phyloP scores from a whole-genome alignment of 495 filamentous ascomycete species.

The Articulospora tetracladia region DNA sequence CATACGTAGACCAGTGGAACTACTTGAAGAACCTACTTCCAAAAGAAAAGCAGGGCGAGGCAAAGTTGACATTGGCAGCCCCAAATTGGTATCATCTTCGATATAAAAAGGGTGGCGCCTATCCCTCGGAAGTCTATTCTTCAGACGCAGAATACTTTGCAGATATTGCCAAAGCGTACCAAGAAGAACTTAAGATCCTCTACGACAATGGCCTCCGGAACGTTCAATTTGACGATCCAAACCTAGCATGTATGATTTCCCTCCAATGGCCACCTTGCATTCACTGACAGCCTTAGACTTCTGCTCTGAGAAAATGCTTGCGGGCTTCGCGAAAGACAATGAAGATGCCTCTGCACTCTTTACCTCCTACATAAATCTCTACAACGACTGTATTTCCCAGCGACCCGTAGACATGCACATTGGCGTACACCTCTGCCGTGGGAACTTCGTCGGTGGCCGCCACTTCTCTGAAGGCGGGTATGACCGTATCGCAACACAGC shows the following conservation, averaged over 20 bases:
- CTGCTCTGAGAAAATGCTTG: slow-evolving; percentile 71
- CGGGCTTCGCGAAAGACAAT: slow-evolving; percentile 59
- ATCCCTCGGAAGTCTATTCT: slow-evolving; percentile 59
- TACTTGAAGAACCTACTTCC: slow-evolving; percentile 62
- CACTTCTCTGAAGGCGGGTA: slow-evolving; percentile 81
- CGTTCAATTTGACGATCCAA: slow-evolving; percentile 73
- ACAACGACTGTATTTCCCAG: slow-evolving; percentile 67
- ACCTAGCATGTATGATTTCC: slow-evolving; percentile 60
- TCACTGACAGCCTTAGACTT: slow-evolving; percentile 48
- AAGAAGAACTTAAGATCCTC: slow-evolving; percentile 59
- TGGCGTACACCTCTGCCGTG: slow-evolving; percentile 75
- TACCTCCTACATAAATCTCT: slow-evolving; percentile 69
- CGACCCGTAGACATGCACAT: slow-evolving; percentile 67
- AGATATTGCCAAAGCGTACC: slow-evolving; percentile 72
- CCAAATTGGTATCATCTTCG: slow-evolving; percentile 74
- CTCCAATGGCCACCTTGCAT: not conserved
- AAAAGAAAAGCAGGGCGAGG: slow-evolving; percentile 53
- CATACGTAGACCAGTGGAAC: slow-evolving; percentile 62
- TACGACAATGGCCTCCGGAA: slow-evolving; percentile 68
- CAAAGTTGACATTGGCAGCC: slow-evolving; percentile 71
- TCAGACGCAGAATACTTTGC: slow-evolving; percentile 69
- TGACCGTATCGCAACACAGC: slow-evolving; percentile 73
- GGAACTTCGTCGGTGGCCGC: slow-evolving; percentile 64
- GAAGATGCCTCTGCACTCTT: slow-evolving; percentile 62
- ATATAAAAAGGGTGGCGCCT: slow-evolving; percentile 66